These are phyloP conservation scores for Lagenidium sp. DNA, from an alignment of 352 stramenopile genomes.

Conservation along the genomic window DNA sequence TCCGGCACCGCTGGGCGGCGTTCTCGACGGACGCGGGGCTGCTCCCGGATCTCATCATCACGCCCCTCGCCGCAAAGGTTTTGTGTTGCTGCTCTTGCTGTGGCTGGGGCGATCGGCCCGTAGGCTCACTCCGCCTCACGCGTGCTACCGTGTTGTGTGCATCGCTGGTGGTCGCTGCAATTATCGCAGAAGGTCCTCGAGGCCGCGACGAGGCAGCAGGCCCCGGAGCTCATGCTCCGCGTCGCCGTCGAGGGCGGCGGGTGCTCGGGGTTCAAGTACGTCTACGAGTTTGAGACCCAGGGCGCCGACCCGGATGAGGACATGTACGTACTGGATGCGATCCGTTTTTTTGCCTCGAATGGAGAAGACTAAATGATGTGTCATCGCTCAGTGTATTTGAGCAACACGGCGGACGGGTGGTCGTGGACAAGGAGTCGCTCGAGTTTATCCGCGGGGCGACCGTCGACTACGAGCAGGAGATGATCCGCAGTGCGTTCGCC, in stretches of 20 bases:
- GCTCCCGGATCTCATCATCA: constrained; percentile 68
- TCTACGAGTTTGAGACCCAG: constrained; percentile 82
- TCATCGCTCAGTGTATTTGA: constrained; percentile 62
- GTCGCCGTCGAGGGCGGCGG: constrained; percentile 88
- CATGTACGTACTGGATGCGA: constrained; percentile 15
- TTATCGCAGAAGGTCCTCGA: constrained; percentile 69
- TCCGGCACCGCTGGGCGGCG: too few relatives aligned
- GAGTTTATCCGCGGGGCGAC: constrained; percentile 91
- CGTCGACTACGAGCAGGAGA: constrained; percentile 95
- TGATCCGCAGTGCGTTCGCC: constrained; percentile 95
- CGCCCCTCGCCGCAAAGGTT: constrained; percentile 44
- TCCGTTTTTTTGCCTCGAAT: too few relatives aligned
- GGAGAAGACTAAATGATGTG: background rate
- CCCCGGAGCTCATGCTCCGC: constrained; percentile 62
- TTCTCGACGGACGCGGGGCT: too few relatives aligned
- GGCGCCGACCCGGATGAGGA: constrained; percentile 37
- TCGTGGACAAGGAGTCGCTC: constrained; percentile 91
- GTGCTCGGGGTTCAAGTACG: constrained; percentile 93
- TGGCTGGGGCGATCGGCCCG: too few relatives aligned
- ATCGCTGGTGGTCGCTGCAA: background rate
- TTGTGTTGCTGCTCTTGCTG: background rate
- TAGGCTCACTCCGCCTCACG: too few relatives aligned
- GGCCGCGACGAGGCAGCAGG: constrained; percentile 41
- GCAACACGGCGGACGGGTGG: constrained; percentile 76
- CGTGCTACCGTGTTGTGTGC: too few relatives aligned